Evolutionary conservation across 2,329 filamentous ascomycete species (phyloP).

Genomic region (Penicillium digitatum): DNA sequence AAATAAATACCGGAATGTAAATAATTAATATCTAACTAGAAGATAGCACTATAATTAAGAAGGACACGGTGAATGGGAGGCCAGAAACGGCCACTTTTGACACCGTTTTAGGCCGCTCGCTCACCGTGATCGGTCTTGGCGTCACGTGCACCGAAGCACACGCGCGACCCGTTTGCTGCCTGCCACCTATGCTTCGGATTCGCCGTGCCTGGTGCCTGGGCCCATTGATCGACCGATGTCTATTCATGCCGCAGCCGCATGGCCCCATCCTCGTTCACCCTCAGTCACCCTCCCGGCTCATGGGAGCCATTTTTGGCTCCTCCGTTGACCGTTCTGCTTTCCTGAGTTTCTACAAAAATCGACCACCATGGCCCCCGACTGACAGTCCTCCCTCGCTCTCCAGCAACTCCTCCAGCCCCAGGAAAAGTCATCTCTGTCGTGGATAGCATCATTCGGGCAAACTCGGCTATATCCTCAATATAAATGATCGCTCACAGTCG

Average conservation of each 20-base stretch:
- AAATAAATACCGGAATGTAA: no score
- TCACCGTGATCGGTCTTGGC: constrained; percentile 13
- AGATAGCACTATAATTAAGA: neutral
- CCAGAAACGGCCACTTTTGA: constrained; percentile 19
- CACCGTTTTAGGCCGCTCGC: constrained; percentile 15
- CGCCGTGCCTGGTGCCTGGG: constrained; percentile 13
- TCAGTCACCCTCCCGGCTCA: neutral
- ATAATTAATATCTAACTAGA: no score
- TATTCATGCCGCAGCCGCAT: neutral
- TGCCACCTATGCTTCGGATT: constrained; percentile 3
- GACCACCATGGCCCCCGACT: constrained; percentile 4
- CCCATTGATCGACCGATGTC: neutral
- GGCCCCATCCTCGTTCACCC: neutral
- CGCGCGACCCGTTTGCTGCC: neutral
- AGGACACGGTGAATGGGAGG: constrained; percentile 18
- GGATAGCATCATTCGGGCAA: no score
- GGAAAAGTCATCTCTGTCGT: no score
- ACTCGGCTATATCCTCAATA: no score
- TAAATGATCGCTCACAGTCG: no score
- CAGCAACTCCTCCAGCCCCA: no score
- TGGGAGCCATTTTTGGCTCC: neutral
- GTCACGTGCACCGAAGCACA: constrained; percentile 8
- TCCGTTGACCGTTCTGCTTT: constrained; percentile 8
- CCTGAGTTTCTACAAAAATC: constrained; percentile 18
- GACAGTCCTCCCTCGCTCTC: no score